phyloP scores from a whole-genome alignment of 192 early-diverging fungal species.

The Globomyces pollinis-pini region DNA sequence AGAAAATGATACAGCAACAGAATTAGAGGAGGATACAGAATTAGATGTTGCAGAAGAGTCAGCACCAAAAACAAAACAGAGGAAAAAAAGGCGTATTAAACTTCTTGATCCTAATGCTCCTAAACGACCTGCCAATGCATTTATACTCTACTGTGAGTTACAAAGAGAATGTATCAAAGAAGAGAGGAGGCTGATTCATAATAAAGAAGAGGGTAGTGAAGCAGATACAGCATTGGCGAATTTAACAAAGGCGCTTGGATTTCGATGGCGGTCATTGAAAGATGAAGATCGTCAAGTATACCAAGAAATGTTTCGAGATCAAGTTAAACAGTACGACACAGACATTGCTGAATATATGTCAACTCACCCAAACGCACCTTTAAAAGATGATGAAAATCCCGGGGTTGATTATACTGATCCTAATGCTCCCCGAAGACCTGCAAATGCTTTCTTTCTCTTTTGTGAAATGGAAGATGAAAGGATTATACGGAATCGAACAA shows the following conservation, averaged over 20 bases:
- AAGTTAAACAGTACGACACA: constrained; percentile 6
- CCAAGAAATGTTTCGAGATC: constrained; percentile 12
- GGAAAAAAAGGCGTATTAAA: background rate
- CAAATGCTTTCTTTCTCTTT: constrained; percentile 29
- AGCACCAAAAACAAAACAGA: background rate
- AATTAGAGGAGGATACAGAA: background rate
- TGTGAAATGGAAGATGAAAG: constrained; percentile 22
- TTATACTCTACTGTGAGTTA: constrained; percentile 30
- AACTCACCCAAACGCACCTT: constrained; percentile 4
- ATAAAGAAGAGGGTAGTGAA: background rate
- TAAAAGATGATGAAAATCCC: background rate
- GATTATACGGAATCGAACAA: background rate
- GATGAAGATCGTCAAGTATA: constrained; percentile 11
- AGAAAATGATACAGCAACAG: background rate
- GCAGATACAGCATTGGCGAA: background rate
- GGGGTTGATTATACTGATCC: constrained; percentile 14
- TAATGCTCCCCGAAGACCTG: constrained; percentile 22
- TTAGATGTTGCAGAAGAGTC: background rate
- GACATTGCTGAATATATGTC: constrained; percentile 6
- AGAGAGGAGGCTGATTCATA: constrained; percentile 1
- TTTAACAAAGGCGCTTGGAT: background rate
- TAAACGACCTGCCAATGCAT: constrained; percentile 28
- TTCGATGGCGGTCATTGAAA: background rate
- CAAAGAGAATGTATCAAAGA: constrained; percentile 19
- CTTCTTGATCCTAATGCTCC: constrained; percentile 26